Conservation (phyloP, 2,329 filamentous ascomycete genomes). For the Diaporthe citrichinensis region DNA sequence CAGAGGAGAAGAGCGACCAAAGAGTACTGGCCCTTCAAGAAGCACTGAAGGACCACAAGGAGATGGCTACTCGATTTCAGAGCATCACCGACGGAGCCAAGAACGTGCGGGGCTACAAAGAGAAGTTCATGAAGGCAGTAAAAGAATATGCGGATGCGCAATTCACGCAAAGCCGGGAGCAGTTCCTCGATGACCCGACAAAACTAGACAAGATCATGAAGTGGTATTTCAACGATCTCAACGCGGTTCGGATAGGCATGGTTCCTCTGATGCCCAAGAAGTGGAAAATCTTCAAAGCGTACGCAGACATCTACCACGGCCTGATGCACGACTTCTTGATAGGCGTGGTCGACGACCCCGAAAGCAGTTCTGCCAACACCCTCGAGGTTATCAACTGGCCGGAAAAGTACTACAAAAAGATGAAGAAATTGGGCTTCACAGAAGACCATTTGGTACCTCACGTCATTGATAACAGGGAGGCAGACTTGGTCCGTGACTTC, state of each 20-base stretch:
- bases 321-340: conserved; percentile 97
- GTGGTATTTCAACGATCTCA: conserved; percentile 99
- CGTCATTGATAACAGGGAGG: conserved; percentile 89
- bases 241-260: conserved; percentile 95
- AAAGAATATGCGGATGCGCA: conserved; percentile 79
- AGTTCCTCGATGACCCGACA: conserved; percentile 86
- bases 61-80: conserved; percentile 93
- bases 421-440: conserved; percentile 88
- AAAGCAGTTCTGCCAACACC: conserved; percentile 88
- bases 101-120: conserved; percentile 94
- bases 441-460: conserved; percentile 85
- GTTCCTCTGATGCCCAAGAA: conserved; percentile 91
- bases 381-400: conserved; percentile 95
- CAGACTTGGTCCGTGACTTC: conserved; percentile 93
- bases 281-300: conserved; percentile 95
- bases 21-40: conserved; percentile 93
- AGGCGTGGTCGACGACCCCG: conserved; percentile 84
- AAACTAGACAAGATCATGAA: conserved; percentile 88
- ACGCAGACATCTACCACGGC: conserved; percentile 90
- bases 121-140: conserved; percentile 90
- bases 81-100: conserved; percentile 95
- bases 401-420: conserved; percentile 96
- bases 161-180: conserved; percentile 78
- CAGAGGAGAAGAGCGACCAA: conserved; percentile 96
- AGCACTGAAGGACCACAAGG: conserved; percentile 94